Base-by-base conservation (phyloP, 2,329 filamentous ascomycete species). In the Cryphonectria carpinicola region DNA sequence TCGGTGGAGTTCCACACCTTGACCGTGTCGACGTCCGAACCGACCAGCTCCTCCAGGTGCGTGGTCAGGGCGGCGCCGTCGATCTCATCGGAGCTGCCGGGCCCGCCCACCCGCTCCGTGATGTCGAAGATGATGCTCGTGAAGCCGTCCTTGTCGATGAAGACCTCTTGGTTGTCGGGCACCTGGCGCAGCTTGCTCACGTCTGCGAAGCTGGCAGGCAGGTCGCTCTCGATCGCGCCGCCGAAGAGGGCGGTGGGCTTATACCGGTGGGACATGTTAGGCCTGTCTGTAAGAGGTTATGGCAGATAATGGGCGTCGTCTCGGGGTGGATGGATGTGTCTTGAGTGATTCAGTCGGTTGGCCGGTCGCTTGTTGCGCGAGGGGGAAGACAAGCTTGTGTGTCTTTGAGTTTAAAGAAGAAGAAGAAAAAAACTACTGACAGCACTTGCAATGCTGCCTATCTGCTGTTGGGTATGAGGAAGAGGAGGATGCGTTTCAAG, bases 81-180 rank as follows among this genome's bases (percentile, higher is more conserved):
- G 49, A 88, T 87, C 76, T 90, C 87, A 25, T 89, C 84, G 1
- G 84, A 81, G 58, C 81, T 83, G 41, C 85, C 84, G 5, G 87
- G 77, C 19, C 81, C 79, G 71, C 88, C 87, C 32, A 97, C 91
- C 69, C 93, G 92, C 83, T 98, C 92, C 68, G 93, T 92, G 77
- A 98, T 93, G 77, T 98, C 95, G 80, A 98, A 88, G 76, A 97
- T 95, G 79, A 97, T 90, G 81, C 89, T 94, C 3, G 93, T 93
- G 80, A 95, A 95, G 65, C 94, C 94, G 73, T 92, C 87, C 74
- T 88, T 87, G 79, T 97, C 94, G 77, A 98, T 91, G 83, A 90
- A 97, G 75, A 98, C 92, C 84, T 98, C 95, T 83, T 98, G 95
- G 80, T 97, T 93, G 79, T 95, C 91, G 66, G 92, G 92, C 6